Conservation (phyloP, 2,329 filamentous ascomycete species). For the Volutella citrinella region DNA sequence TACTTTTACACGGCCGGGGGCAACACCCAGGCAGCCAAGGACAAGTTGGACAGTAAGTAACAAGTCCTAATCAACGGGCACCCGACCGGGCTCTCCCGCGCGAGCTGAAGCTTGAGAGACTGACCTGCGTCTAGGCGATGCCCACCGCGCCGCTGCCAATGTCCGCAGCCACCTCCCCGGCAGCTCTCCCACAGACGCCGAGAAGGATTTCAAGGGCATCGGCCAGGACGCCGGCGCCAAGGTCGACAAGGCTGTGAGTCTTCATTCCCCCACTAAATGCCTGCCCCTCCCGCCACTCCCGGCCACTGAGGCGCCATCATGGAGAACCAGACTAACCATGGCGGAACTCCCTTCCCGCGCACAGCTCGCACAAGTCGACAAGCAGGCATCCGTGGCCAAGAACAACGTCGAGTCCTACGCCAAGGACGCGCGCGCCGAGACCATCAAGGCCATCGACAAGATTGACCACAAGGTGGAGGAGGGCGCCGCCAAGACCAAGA, state of each 20-base stretch:
- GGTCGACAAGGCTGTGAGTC: slow-evolving; percentile 66
- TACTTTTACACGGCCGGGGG: slow-evolving; percentile 90
- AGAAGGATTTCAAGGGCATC: slow-evolving; percentile 57
- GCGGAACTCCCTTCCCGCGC: slow-evolving; percentile 1
- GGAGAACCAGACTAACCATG: too few relatives aligned
- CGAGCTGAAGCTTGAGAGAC: neutral
- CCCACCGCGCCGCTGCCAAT: slow-evolving; percentile 64
- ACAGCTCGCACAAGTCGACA: slow-evolving; percentile 55
- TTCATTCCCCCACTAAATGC: neutral
- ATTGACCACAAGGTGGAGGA: slow-evolving; percentile 81
- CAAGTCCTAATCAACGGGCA: neutral
- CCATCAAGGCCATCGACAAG: slow-evolving; percentile 73
- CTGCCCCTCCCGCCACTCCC: neutral
- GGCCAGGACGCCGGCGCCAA: slow-evolving; percentile 55
- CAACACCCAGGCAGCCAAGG: slow-evolving; percentile 75
- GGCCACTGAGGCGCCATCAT: too few relatives aligned
- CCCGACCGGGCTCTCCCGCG: too few relatives aligned
- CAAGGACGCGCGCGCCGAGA: slow-evolving; percentile 61
- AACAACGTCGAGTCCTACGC: slow-evolving; percentile 57
- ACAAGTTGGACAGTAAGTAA: slow-evolving; percentile 75
- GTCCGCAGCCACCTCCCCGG: slow-evolving; percentile 65
- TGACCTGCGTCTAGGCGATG: slow-evolving; percentile 61
- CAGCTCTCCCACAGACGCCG: slow-evolving; percentile 52
- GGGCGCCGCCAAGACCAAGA: slow-evolving; percentile 77
- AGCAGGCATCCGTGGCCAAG: slow-evolving; percentile 60